phyloP scores from a whole-genome alignment of 2,329 filamentous ascomycete genomes.

The Madurella mycetomatis region DNA sequence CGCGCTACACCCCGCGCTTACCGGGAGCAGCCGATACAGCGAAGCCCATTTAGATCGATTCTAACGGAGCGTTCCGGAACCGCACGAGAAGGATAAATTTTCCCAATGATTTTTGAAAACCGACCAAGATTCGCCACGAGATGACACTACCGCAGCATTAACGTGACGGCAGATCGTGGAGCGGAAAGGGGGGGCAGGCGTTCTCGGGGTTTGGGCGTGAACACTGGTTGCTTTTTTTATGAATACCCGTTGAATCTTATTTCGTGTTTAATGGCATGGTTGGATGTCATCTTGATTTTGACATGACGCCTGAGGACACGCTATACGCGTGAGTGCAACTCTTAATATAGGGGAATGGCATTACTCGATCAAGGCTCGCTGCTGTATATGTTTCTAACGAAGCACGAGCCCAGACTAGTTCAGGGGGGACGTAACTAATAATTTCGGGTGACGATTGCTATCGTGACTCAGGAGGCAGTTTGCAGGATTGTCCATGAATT shows the following conservation, averaged over 20 bases:
- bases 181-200: background rate
- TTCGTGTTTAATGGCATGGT: background rate
- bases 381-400: too few relatives aligned
- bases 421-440: too few relatives aligned
- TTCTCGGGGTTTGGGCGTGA: background rate
- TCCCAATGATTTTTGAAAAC: too few relatives aligned
- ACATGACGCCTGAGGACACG: background rate
- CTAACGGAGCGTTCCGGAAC: constrained; percentile 24
- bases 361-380: background rate
- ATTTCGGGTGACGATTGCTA: too few relatives aligned
- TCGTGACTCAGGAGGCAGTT: too few relatives aligned
- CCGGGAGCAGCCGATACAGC: constrained; percentile 43
- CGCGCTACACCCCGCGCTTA: constrained; percentile 52
- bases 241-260: background rate
- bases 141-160: background rate
- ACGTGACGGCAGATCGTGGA: background rate
- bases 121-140: background rate
- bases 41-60: constrained; percentile 48
- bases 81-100: background rate
- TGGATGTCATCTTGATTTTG: background rate
- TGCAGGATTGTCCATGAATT: too few relatives aligned
- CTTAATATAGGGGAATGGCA: background rate
- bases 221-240: background rate
- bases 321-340: background rate
- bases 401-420: too few relatives aligned